Conservation (phyloP, 2,329 filamentous ascomycete genomes). For the Septoria linicola region DNA sequence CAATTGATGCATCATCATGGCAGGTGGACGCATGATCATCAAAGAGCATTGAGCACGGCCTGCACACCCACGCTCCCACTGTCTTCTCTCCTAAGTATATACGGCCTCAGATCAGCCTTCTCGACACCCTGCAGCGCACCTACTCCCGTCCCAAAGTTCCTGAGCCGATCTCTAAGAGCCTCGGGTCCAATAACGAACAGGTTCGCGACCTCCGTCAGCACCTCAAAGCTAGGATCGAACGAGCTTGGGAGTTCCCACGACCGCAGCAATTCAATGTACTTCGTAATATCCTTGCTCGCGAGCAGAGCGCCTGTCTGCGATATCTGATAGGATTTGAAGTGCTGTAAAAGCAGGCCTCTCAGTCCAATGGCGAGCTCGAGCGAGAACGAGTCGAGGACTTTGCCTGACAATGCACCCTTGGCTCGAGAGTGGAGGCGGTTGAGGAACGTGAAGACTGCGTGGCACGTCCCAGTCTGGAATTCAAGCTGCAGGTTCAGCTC, state of each 20-base stretch:
- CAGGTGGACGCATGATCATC: too few relatives aligned
- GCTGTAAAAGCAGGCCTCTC: conserved; percentile 77
- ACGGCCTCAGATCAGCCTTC: conserved; percentile 67
- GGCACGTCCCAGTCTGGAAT: conserved; percentile 82
- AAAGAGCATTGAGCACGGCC: conserved; percentile 62
- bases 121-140: conserved; percentile 44
- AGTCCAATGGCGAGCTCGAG: conserved; percentile 80
- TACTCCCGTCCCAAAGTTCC: conserved; percentile 41
- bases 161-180: conserved; percentile 52
- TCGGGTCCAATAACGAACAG: conserved; percentile 83
- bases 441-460: conserved; percentile 77
- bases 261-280: conserved; percentile 82
- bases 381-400: conserved; percentile 78
- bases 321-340: conserved; percentile 92
- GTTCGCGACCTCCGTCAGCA: conserved; percentile 89
- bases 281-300: conserved; percentile 93
- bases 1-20: too few relatives aligned
- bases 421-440: conserved; percentile 61
- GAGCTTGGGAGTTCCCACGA: conserved; percentile 70
- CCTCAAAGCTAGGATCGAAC: conserved; percentile 63
- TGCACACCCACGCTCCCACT: conserved; percentile 77
- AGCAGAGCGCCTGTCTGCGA: conserved; percentile 91
- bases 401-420: conserved; percentile 71
- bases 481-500: conserved; percentile 68
- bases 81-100: conserved; percentile 83